phyloP scores from a whole-genome alignment of 306 rosid species.

The Vicia faba region DNA sequence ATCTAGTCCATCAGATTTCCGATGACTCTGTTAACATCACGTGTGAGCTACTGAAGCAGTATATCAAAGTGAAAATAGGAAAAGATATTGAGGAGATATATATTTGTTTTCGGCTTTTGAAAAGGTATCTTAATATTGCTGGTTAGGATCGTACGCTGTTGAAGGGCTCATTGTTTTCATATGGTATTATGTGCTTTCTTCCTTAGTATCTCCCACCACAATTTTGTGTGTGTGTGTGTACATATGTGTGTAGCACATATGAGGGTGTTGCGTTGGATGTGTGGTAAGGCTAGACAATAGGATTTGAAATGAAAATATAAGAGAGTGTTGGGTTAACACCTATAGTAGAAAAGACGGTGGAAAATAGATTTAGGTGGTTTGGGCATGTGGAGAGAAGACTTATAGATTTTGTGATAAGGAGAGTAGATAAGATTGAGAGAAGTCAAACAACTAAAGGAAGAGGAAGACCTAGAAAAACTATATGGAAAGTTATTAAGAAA shows the following conservation, averaged over 20 bases:
- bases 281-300: too few relatives aligned
- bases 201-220: slow-evolving; percentile 8
- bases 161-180: slow-evolving; percentile 35
- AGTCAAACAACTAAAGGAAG: too few relatives aligned
- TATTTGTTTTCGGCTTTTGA: slow-evolving; percentile 78
- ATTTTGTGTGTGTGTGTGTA: neutral
- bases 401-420: too few relatives aligned
- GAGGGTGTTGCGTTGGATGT: too few relatives aligned
- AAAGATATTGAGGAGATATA: slow-evolving; percentile 86
- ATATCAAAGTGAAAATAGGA: slow-evolving; percentile 64
- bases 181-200: slow-evolving; percentile 11
- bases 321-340: too few relatives aligned
- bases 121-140: slow-evolving; percentile 57
- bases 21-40: slow-evolving; percentile 55
- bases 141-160: slow-evolving; percentile 23
- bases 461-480: too few relatives aligned
- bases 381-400: too few relatives aligned
- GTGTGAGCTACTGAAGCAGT: slow-evolving; percentile 80
- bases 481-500: too few relatives aligned
- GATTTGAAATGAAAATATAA: too few relatives aligned
- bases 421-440: too few relatives aligned
- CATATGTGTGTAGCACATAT: neutral
- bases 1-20: slow-evolving; percentile 45
- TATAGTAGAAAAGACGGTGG: too few relatives aligned
- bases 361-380: too few relatives aligned